These are phyloP conservation scores for Cercospora citrullina DNA, from an alignment of 2,329 filamentous ascomycete species.

Conservation along the genomic window DNA sequence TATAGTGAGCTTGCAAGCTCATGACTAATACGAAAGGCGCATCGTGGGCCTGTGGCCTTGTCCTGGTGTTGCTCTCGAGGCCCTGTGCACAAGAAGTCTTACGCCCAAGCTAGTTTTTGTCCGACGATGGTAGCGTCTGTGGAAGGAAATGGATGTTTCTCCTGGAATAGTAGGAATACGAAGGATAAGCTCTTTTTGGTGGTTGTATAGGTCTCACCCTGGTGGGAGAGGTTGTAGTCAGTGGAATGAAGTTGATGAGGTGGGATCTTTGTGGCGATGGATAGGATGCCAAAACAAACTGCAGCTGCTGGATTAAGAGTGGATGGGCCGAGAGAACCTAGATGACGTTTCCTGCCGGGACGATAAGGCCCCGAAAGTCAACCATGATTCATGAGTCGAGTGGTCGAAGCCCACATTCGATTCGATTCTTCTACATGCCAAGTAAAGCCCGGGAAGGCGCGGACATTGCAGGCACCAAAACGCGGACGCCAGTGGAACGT, in stretches of 20 bases:
- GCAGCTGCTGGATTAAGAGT: too few relatives aligned
- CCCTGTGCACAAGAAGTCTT: too few relatives aligned
- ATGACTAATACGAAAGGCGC: neutral
- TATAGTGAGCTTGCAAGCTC: neutral
- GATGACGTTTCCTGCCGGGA: too few relatives aligned
- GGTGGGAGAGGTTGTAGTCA: neutral
- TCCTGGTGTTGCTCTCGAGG: too few relatives aligned
- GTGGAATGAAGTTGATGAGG: neutral
- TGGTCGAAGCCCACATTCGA: too few relatives aligned
- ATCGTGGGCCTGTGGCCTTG: too few relatives aligned
- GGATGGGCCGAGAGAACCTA: too few relatives aligned
- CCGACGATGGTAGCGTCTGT: neutral
- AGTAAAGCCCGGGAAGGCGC: neutral
- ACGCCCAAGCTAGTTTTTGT: neutral
- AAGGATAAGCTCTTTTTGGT: neutral
- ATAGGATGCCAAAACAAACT: too few relatives aligned
- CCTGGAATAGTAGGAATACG: neutral
- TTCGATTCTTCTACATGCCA: too few relatives aligned
- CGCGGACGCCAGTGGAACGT: neutral
- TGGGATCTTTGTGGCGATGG: too few relatives aligned
- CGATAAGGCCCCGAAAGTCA: too few relatives aligned
- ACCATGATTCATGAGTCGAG: too few relatives aligned
- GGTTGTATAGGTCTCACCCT: neutral
- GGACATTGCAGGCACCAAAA: neutral
- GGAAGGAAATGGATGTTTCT: neutral